phyloP scores from a whole-genome alignment of 177 flowering plant genomes.

The Vitis hybrid region DNA sequence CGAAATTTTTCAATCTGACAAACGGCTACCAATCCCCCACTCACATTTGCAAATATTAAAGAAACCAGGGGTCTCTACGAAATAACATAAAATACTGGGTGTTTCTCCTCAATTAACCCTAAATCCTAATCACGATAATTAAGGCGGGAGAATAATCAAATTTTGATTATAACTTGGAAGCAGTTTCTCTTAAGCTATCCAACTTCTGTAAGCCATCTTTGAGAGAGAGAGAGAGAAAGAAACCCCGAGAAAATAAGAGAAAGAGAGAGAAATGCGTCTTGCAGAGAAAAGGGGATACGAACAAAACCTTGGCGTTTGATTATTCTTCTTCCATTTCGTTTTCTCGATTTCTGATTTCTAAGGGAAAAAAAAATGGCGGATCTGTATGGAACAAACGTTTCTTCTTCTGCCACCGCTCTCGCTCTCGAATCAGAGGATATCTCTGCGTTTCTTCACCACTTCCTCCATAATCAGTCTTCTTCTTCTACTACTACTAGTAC shows the following conservation, averaged over 20 bases:
- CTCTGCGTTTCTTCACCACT: conserved; percentile 35
- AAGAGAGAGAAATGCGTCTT: conserved; percentile 4
- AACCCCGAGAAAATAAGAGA: not conserved
- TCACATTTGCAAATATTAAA: not conserved
- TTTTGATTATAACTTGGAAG: conserved; percentile 11
- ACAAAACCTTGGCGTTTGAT: not conserved
- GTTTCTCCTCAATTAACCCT: not conserved
- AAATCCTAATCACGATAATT: conserved; percentile 14
- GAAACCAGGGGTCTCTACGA: not conserved
- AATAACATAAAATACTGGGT: not conserved
- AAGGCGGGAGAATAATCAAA: conserved; percentile 41
- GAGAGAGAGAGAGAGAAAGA: conserved; percentile 5
- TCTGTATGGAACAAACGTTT: conserved; percentile 39
- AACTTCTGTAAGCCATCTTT: not conserved
- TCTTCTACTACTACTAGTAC: conserved; percentile 14
- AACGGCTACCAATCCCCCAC: too few species aligned
- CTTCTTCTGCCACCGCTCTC: conserved; percentile 6
- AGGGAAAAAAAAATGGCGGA: conserved; percentile 40
- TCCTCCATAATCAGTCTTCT: conserved; percentile 20
- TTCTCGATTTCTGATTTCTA: not conserved
- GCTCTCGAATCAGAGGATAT: conserved; percentile 33
- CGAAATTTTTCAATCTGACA: too few species aligned
- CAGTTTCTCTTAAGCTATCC: not conserved
- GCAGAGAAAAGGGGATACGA: not conserved
- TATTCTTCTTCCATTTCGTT: conserved; percentile 3